A percentile compares a stretch with the other conserved stretches of the same genome.
Conservation (phyloP, 441 rosid genomes). For the Adansonia grandidieri region DNA sequence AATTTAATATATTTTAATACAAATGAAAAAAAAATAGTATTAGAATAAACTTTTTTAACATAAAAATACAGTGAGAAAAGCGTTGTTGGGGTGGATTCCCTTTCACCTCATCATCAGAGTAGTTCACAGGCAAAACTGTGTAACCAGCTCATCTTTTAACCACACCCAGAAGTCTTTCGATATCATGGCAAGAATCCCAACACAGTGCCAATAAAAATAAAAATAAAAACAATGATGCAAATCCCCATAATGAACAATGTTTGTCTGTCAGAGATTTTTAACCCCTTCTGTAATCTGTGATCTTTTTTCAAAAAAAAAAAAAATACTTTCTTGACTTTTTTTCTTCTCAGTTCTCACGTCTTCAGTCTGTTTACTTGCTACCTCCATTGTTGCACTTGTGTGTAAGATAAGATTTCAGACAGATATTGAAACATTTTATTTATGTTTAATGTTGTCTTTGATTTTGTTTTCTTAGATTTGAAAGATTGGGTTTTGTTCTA, state of each 20-base stretch:
- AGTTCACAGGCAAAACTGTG: background rate
- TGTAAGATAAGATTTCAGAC: background rate
- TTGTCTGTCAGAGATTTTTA: conserved; percentile 29
- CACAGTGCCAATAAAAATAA: conserved; percentile 28
- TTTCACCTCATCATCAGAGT: background rate
- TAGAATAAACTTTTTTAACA: too few species aligned
- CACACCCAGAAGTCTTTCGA: background rate
- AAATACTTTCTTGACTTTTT: background rate
- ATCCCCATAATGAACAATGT: conserved; percentile 40
- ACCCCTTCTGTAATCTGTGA: background rate
- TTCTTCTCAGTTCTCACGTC: background rate
- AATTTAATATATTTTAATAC: too few species aligned
- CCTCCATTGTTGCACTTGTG: too few species aligned
- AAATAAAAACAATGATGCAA: conserved; percentile 31
- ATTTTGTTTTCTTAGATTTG: background rate
- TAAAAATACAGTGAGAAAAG: background rate
- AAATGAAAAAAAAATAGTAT: too few species aligned
- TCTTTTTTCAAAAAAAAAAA: background rate
- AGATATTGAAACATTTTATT: background rate
- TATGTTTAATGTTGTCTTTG: background rate
- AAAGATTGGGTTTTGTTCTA: background rate
- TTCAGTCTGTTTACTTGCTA: too few species aligned
- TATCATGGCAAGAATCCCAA: conserved; percentile 33
- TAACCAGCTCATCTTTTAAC: conserved; percentile 12
- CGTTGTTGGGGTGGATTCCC: conserved; percentile 7